A percentile compares a stretch with the other conserved stretches of the same genome.
These are phyloP conservation scores for Penicillium verrucosum DNA, from an alignment of 2,329 filamentous ascomycete genomes.

Conservation along the genomic window DNA sequence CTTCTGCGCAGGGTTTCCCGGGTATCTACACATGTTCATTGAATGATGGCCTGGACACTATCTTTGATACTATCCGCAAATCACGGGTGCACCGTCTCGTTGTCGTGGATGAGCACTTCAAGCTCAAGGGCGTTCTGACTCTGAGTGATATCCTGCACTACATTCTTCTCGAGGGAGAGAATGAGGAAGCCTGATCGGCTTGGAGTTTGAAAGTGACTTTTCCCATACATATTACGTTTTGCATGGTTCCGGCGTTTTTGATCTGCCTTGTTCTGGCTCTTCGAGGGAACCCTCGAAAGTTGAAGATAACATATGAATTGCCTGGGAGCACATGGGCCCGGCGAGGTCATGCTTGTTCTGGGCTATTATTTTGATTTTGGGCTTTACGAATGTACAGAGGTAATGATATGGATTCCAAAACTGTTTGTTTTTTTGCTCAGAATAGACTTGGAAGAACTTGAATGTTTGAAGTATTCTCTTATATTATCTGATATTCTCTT, in stretches of 20 bases:
- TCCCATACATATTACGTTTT: conserved; percentile 27
- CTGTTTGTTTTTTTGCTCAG: conserved; percentile 18
- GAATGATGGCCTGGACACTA: conserved; percentile 87
- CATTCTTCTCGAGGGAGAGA: conserved; percentile 76
- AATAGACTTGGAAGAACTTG: conserved; percentile 25
- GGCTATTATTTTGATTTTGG: conserved; percentile 12
- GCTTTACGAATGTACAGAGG: conserved; percentile 30
- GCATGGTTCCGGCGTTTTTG: conserved; percentile 36
- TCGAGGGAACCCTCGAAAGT: conserved; percentile 1
- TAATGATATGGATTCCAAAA: conserved; percentile 25
- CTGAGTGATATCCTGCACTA: conserved; percentile 96
- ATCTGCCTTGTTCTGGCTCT: conserved; percentile 10
- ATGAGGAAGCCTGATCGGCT: conserved; percentile 47
- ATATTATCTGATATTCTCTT: background rate
- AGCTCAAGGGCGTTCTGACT: conserved; percentile 83
- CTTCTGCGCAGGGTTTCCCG: conserved; percentile 66
- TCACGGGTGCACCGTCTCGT: conserved; percentile 90
- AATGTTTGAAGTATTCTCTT: conserved; percentile 17
- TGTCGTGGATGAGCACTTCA: conserved; percentile 84
- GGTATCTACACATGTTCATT: conserved; percentile 95
- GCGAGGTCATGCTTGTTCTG: conserved; percentile 1
- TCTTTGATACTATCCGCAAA: conserved; percentile 95
- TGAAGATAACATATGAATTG: background rate
- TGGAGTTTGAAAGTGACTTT: background rate
- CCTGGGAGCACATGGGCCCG: conserved; percentile 3